phyloP scores from a whole-genome alignment of 352 stramenopile species.

The Globisporangium sylvaticum region DNA sequence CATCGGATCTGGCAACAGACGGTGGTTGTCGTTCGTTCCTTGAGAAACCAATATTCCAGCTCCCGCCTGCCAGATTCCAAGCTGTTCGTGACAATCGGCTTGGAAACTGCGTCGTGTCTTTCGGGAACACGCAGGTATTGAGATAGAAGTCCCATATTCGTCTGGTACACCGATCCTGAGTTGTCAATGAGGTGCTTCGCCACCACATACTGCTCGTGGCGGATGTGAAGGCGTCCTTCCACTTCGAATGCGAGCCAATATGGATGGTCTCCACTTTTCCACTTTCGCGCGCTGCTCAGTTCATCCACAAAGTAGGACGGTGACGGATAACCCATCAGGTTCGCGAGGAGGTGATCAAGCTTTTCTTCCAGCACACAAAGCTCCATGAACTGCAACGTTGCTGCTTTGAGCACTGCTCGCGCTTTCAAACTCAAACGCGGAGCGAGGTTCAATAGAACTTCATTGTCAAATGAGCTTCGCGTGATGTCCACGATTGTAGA shows the following conservation, averaged over 20 bases:
- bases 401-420: constrained; percentile 20
- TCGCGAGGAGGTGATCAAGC: constrained; percentile 31
- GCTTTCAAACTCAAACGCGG: constrained; percentile 21
- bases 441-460: constrained; percentile 26
- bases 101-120: constrained; percentile 80
- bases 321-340: neutral
- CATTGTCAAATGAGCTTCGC: constrained; percentile 30
- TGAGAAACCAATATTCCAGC: constrained; percentile 75
- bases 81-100: constrained; percentile 61
- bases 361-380: constrained; percentile 80
- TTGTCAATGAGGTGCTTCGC: constrained; percentile 66
- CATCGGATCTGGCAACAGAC: constrained; percentile 67
- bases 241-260: constrained; percentile 88
- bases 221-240: constrained; percentile 76
- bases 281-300: constrained; percentile 40
- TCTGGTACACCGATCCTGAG: constrained; percentile 66
- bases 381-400: constrained; percentile 37
- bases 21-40: constrained; percentile 90
- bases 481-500: constrained; percentile 37
- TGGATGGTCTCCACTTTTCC: constrained; percentile 48
- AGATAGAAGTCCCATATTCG: constrained; percentile 92
- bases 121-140: constrained; percentile 73
- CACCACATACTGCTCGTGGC: constrained; percentile 74
- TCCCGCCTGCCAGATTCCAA: constrained; percentile 77
- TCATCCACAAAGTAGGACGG: constrained; percentile 50